phyloP scores from a whole-genome alignment of 257 asterid species.

The Salvia miltiorrhiza region DNA sequence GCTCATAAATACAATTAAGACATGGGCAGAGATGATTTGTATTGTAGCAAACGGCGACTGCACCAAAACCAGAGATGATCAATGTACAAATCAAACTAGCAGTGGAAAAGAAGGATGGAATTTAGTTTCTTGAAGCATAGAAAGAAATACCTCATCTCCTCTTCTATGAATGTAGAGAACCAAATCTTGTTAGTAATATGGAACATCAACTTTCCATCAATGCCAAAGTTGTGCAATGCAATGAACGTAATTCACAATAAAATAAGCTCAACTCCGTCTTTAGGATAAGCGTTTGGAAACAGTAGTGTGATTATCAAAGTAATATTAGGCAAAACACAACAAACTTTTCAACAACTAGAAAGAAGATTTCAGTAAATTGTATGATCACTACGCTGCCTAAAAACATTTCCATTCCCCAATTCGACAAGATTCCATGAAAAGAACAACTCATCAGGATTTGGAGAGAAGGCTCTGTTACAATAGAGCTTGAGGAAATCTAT shows the following conservation, averaged over 20 bases:
- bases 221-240: conserved; percentile 76
- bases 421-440: background rate
- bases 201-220: conserved; percentile 90
- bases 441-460: conserved; percentile 83
- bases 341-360: background rate
- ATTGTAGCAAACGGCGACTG: background rate
- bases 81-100: background rate
- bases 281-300: background rate
- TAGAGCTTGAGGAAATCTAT: conserved; percentile 89
- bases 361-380: background rate
- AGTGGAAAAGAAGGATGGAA: background rate
- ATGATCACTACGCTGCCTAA: background rate
- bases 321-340: background rate
- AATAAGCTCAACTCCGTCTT: background rate
- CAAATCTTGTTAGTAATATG: conserved; percentile 33
- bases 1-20: background rate
- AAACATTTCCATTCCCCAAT: background rate
- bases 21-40: background rate
- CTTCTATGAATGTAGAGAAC: conserved; percentile 10
- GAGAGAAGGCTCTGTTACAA: conserved; percentile 94
- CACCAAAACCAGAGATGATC: background rate
- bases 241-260: background rate
- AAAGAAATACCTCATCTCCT: conserved; percentile 25
- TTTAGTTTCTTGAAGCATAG: background rate
- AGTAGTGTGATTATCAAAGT: background rate